Base-by-base conservation (phyloP, 169 alveolate genomes). In the Cryptosporidium ubiquitum region DNA sequence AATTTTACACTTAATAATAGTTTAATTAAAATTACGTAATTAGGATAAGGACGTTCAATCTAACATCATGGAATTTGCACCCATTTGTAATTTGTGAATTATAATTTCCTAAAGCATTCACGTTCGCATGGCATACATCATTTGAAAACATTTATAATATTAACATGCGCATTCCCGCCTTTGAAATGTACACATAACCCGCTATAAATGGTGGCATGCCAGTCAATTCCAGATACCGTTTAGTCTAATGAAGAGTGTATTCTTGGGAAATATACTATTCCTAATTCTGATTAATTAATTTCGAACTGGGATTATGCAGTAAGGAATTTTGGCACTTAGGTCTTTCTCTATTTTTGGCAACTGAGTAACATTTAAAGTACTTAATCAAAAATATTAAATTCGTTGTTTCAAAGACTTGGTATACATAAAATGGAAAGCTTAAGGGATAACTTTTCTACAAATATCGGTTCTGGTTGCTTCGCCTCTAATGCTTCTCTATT, bases 241-340 rank as follows among this genome's bases (percentile, higher is more conserved):
- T 73, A 73, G 85, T 73, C 85, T 73, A 73, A 58, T 73, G 18
- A 58, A 73, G 85, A 73, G 85, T 73, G 85, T 73, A 73, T 69
- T 73, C 58, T 58, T 51, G 51, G 33, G 57, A 73, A 49, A 42
- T 70, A 35, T 58, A 58, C 69, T 39, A 23, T 55, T 37, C 55
- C 57, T 31, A n/a, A 55, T 33, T 73, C 26, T 64, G 33, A 35
- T 35, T 64, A 37, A 64, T 64, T 16, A 37, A 55, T 55, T 40
- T 73, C 57, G 29, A 44, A 39, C 26, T n/a, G 70, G 55, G 68
- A 73, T 73, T 73, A 73, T 73, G 85, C 70, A 73, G 23, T 55
- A 29, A 73, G 37, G 31, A 37, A 20, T 10, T 70, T 52, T 44
- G 40, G 60, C 12, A 5, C 18, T 70, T 35, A 29, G 29, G 29